phyloP scores from a whole-genome alignment of 169 alveolate species.

The Plasmodium vivax region DNA sequence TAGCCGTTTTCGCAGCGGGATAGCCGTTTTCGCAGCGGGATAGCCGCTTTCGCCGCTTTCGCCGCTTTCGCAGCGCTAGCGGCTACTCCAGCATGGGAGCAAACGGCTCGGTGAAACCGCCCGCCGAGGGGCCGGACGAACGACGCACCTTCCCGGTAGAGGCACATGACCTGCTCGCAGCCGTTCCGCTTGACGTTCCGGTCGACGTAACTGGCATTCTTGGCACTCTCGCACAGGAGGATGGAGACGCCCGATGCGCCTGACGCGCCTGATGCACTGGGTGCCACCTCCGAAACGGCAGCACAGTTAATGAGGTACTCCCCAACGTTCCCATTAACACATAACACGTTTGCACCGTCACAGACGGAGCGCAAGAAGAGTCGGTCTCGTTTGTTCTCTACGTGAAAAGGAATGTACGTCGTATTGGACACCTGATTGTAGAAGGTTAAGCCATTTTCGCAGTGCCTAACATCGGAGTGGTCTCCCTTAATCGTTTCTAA shows the following conservation, averaged over 20 bases:
- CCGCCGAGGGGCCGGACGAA: neutral
- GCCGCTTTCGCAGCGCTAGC: too few relatives aligned
- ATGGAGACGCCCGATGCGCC: neutral
- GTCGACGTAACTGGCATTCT: constrained; percentile 25
- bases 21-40: too few relatives aligned
- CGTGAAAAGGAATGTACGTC: constrained; percentile 21
- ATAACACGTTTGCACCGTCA: constrained; percentile 10
- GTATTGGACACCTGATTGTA: constrained; percentile 15
- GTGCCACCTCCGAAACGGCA: neutral
- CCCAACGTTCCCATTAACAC: constrained; percentile 51
- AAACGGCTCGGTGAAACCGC: neutral
- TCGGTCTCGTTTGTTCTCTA: constrained; percentile 40
- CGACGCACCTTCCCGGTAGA: constrained; percentile 50
- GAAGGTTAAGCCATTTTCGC: constrained; percentile 28
- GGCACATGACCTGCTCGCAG: constrained; percentile 8
- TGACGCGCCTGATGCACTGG: too few relatives aligned
- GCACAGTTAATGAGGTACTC: constrained; percentile 43
- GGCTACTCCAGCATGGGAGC: neutral
- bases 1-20: too few relatives aligned
- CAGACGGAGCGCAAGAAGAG: constrained; percentile 12
- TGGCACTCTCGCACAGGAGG: constrained; percentile 15
- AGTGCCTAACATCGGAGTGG: constrained; percentile 12
- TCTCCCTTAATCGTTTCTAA: constrained; percentile 46
- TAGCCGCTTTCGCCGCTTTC: too few relatives aligned
- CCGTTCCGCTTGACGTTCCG: neutral